Conservation (phyloP, 2,329 filamentous ascomycete species). For the Ceratocystis papillata region DNA sequence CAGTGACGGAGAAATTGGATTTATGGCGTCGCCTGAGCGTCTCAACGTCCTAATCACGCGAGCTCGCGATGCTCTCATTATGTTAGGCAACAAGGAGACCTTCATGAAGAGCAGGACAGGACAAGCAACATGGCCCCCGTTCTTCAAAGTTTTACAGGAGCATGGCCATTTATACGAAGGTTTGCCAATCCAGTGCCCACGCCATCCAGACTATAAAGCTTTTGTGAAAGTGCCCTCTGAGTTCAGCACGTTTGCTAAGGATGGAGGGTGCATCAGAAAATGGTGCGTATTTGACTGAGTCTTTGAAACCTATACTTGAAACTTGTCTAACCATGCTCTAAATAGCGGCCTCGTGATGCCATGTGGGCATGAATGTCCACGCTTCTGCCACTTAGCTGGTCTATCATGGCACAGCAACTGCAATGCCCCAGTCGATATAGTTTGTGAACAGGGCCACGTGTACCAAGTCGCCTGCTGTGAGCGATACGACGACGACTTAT, state of each 20-base stretch:
- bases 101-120: conserved; percentile 46
- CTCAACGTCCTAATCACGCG: conserved; percentile 61
- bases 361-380: neutral
- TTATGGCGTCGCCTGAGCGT: conserved; percentile 54
- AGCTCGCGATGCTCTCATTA: conserved; percentile 53
- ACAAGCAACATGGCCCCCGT: conserved; percentile 42
- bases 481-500: conserved; percentile 33
- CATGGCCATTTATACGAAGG: conserved; percentile 48
- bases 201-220: conserved; percentile 42
- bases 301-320: too few relatives aligned
- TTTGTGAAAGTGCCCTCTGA: conserved; percentile 41
- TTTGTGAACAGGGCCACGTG: neutral
- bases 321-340: neutral
- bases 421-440: neutral
- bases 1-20: conserved; percentile 52
- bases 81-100: conserved; percentile 59
- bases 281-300: conserved; percentile 34
- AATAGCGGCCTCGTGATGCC: neutral
- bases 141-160: conserved; percentile 46
- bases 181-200: conserved; percentile 48
- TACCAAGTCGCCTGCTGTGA: neutral
- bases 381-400: neutral
- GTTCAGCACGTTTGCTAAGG: conserved; percentile 52
- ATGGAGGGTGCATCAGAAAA: conserved; percentile 55
- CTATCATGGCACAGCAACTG: neutral